Evolutionary conservation across 192 early-diverging fungal genomes (phyloP), one percentile per base, ranked within the genome.

Genomic region (Rhizophagus prolifer): DNA sequence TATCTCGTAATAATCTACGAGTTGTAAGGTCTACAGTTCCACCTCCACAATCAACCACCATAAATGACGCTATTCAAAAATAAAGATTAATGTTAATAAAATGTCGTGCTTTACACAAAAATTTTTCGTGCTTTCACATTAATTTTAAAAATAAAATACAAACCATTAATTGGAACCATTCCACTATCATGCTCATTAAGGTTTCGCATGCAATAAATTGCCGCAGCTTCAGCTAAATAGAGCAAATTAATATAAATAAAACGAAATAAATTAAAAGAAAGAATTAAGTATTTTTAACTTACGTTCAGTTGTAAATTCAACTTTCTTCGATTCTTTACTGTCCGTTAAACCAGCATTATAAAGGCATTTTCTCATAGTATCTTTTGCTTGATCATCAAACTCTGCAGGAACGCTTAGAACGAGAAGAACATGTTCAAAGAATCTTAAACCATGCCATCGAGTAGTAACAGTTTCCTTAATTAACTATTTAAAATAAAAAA

Each of bases 351-450:
- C 85, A 19, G 87, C 87, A 25, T 82, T 81, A 50, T 82, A 80
- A 30, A 85, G 86, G 26, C 86, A 86, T 38, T 83, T 81, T 54
- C 87, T 77, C 83, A 88, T 86, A 8, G 85, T 86, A 34, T 77
- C 82, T 75, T 87, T 88, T 58, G 86, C 86, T 30, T 77, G 61
- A 41, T 86, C 86, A 21, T 81, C 80, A 80, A 84, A 88, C 81
- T 86, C 86, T n/a, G 86, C 86, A 6, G 86, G 86, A 14, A 88
- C 83, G 1, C 85, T 88, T 14, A 88, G 28, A n/a, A 72, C 47
- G 1, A 58, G 19, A 44, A 72, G 23, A 25, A 72, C 54, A 9
- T 72, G n/a, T 21, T 72, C 54, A 31, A 58, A 31, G 26, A 72
- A 72, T 16, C 28, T 36, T 31, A 72, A 7, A 2, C 47, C 47